A percentile compares a stretch with the other conserved stretches of the same genome.
Evolutionary conservation across 2,329 filamentous ascomycete species (phyloP).

Genomic region (Sclerotinia trifoliorum): DNA sequence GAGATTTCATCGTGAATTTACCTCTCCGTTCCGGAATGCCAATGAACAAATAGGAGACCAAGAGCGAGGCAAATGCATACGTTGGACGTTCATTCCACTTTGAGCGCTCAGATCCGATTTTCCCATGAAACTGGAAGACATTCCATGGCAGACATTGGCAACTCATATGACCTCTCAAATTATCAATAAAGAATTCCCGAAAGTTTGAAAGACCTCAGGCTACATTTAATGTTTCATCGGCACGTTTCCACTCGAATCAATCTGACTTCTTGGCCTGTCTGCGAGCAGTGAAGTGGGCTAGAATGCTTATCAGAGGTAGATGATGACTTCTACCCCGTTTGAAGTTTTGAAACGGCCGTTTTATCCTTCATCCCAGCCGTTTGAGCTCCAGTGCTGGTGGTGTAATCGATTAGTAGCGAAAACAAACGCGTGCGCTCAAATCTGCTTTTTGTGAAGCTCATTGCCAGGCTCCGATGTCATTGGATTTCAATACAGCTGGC

Average conservation of each 20-base stretch:
- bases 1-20: not conserved
- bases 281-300: not conserved
- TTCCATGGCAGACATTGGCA: not conserved
- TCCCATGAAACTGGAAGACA: not conserved
- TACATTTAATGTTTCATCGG: not conserved
- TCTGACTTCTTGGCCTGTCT: not conserved
- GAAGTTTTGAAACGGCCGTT: not conserved
- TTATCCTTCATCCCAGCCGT: slow-evolving; percentile 3
- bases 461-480: not conserved
- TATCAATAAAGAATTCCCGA: not conserved
- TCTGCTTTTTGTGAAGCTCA: not conserved
- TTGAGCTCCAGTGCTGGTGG: not conserved
- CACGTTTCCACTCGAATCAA: not conserved
- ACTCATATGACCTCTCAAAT: not conserved
- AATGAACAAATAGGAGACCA: slow-evolving; percentile 3
- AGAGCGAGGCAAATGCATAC: not conserved
- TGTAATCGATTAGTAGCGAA: not conserved
- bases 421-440: not conserved
- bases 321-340: not conserved
- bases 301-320: not conserved
- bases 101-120: not conserved
- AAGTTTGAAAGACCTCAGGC: not conserved
- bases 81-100: not conserved
- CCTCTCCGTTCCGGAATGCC: not conserved
- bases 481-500: not conserved